Conservation (phyloP, 306 rosid genomes). For the Cercis canadensis region DNA sequence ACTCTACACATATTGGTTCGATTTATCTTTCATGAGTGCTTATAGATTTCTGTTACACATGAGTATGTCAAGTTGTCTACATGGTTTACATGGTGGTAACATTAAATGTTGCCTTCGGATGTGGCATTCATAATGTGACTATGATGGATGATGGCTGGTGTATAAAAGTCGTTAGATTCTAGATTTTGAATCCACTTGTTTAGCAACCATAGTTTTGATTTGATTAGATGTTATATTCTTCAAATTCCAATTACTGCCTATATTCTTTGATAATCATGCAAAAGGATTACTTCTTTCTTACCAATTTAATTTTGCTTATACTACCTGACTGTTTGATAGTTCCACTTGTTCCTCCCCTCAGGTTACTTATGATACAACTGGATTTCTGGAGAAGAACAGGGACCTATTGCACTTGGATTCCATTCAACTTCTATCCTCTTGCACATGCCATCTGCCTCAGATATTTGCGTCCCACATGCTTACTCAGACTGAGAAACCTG, state of each 20-base stretch:
- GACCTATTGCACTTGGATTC: slow-evolving; percentile 92
- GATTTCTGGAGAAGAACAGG: slow-evolving; percentile 97
- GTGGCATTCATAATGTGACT: slow-evolving; percentile 22
- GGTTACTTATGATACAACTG: slow-evolving; percentile 93
- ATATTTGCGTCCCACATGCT: slow-evolving; percentile 88
- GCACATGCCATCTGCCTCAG: slow-evolving; percentile 90
- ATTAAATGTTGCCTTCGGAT: slow-evolving; percentile 24
- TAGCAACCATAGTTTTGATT: too few species aligned
- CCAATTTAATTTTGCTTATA: slow-evolving; percentile 25
- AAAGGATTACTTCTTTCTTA: neutral
- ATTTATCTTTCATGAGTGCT: slow-evolving; percentile 27
- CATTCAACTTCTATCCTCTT: slow-evolving; percentile 91
- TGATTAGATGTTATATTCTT: slow-evolving; percentile 3
- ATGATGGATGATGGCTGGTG: neutral
- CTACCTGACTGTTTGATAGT: slow-evolving; percentile 50
- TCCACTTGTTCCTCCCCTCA: slow-evolving; percentile 54
- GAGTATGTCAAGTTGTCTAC: neutral
- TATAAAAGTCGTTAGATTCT: neutral
- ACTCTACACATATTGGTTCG: slow-evolving; percentile 6
- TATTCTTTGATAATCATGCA: neutral
- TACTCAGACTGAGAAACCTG: slow-evolving; percentile 84
- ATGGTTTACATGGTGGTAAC: slow-evolving; percentile 14
- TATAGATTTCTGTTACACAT: slow-evolving; percentile 25
- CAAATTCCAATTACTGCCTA: neutral
- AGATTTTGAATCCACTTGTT: too few species aligned